Conservation (phyloP, 176 grass and related monocot genomes). For the Triticum monococcum region DNA sequence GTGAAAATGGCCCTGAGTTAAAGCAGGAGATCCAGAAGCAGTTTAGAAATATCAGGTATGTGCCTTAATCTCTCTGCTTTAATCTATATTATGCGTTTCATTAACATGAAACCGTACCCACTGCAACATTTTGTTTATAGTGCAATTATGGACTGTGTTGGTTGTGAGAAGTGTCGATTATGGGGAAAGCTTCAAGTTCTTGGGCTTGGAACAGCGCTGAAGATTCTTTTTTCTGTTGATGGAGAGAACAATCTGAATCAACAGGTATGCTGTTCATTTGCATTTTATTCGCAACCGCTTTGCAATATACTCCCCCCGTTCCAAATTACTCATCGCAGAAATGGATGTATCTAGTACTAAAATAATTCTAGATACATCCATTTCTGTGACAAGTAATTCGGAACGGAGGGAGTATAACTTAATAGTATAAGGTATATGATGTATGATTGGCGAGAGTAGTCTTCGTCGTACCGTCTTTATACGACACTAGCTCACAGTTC, state of each 20-base stretch:
- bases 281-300: background rate
- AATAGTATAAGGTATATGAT: background rate
- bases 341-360: too few species aligned
- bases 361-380: too few species aligned
- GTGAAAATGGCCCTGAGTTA: constrained; percentile 86
- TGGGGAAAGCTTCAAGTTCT: constrained; percentile 99
- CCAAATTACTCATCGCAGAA: too few species aligned
- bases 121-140: constrained; percentile 32
- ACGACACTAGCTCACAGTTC: background rate
- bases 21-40: constrained; percentile 83
- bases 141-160: constrained; percentile 92
- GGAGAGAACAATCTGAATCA: constrained; percentile 54
- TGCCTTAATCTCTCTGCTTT: background rate
- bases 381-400: too few species aligned
- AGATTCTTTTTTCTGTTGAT: constrained; percentile 85
- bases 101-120: background rate
- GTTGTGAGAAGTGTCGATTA: constrained; percentile 94
- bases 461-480: background rate
- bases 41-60: constrained; percentile 92
- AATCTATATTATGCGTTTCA: background rate
- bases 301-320: background rate
- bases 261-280: constrained; percentile 45
- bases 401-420: background rate
- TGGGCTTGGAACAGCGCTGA: constrained; percentile 95
- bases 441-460: background rate